Evolutionary conservation across 257 asterid species (phyloP).

Genomic region (Ajuga chamaepitys): DNA sequence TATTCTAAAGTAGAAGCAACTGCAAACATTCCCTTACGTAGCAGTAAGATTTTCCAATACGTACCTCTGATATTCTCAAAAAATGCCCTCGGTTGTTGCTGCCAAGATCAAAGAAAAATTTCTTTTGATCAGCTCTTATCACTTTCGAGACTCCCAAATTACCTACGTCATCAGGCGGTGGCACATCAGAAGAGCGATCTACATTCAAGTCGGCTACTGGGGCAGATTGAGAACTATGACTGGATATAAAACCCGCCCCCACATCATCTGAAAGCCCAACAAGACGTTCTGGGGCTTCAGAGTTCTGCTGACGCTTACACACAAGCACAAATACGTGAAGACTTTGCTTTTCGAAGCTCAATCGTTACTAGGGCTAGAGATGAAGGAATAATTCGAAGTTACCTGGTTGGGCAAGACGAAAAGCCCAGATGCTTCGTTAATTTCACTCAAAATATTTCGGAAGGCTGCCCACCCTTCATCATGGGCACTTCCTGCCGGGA

Average conservation of each 20-base stretch:
- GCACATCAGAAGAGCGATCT: slow-evolving; percentile 63
- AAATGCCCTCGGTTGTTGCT: slow-evolving; percentile 95
- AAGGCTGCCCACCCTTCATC: slow-evolving; percentile 98
- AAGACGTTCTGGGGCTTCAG: slow-evolving; percentile 65
- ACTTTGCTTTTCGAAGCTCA: slow-evolving; percentile 16
- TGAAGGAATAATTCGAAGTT: not conserved
- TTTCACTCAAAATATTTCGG: slow-evolving; percentile 83
- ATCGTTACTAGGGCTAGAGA: not conserved
- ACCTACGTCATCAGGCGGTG: slow-evolving; percentile 57
- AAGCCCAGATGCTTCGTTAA: slow-evolving; percentile 78
- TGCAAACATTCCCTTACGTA: too few relatives aligned
- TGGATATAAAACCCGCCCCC: slow-evolving; percentile 95
- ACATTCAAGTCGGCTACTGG: slow-evolving; percentile 50
- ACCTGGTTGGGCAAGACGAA: slow-evolving; percentile 72
- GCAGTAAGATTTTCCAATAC: not conserved
- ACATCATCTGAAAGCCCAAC: slow-evolving; percentile 96
- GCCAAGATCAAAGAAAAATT: slow-evolving; percentile 95
- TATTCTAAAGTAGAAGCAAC: too few relatives aligned
- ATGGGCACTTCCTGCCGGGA: slow-evolving; percentile 89
- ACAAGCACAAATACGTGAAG: slow-evolving; percentile 18
- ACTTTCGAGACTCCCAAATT: slow-evolving; percentile 77
- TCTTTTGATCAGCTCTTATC: slow-evolving; percentile 93
- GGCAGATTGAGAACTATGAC: slow-evolving; percentile 74
- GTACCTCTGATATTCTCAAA: slow-evolving; percentile 90
- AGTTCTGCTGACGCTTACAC: slow-evolving; percentile 42